Evolutionary conservation across 768 basidiomycete genomes (phyloP).

Genomic region (Hygrophorus pudorinus): DNA sequence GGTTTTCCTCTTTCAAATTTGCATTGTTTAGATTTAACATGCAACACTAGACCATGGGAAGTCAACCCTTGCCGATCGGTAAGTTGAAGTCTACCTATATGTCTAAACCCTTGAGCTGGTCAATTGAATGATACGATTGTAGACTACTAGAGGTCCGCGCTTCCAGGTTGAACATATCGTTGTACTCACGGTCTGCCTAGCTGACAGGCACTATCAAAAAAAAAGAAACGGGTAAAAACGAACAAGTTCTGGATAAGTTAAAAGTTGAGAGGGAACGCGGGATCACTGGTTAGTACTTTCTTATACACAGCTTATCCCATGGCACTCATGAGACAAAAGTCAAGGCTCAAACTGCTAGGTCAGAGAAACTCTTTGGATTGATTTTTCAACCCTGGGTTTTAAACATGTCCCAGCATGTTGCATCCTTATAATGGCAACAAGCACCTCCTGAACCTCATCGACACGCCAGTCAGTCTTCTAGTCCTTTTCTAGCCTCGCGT

Average conservation of each 20-base stretch:
- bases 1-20: neutral
- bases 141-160: conserved; percentile 62
- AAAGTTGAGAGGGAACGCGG: conserved; percentile 97
- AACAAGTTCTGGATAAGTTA: conserved; percentile 85
- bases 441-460: conserved; percentile 87
- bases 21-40: conserved; percentile 2
- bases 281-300: conserved; percentile 63
- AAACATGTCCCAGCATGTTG: conserved; percentile 55
- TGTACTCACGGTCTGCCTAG: conserved; percentile 28
- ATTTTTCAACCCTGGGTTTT: conserved; percentile 4
- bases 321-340: conserved; percentile 34
- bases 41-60: conserved; percentile 74
- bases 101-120: conserved; percentile 1
- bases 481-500: neutral
- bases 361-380: conserved; percentile 1
- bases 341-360: conserved; percentile 94
- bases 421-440: conserved; percentile 41
- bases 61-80: conserved; percentile 87
- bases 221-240: conserved; percentile 55
- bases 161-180: conserved; percentile 3
- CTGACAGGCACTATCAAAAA: conserved; percentile 80
- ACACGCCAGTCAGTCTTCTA: conserved; percentile 65
- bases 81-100: conserved; percentile 14
- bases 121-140: conserved; percentile 4
- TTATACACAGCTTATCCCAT: conserved; percentile 1